Base-by-base conservation (phyloP, 371 early-diverging fungal genomes). In the Mucor saturninus region DNA sequence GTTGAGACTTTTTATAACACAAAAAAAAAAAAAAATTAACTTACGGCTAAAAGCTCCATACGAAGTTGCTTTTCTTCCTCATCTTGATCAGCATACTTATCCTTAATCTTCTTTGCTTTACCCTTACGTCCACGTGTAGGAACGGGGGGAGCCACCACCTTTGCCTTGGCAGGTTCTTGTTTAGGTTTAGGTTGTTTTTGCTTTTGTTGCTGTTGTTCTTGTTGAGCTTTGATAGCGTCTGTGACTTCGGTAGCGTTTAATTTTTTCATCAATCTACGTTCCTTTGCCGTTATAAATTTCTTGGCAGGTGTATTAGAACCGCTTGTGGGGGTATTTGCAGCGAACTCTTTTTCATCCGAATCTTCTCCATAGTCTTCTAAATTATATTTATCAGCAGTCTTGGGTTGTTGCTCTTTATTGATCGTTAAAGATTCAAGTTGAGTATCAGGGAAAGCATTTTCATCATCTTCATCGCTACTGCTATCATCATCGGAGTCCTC, bases 81-180 rank as follows among this genome's bases (percentile, higher is more conserved):
- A 61, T 95, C 95, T 76, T 96, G 96, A 71, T 96, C 96, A 5
- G 84, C 92, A 78, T 96, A 95, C 72, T 95, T 96, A 46, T 88
- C 88, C 77, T 95, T 95, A 45, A 93, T 86, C 80, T 95, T 96
- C 83, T 94, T 93, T 37, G 88, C 74, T 76, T 97, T 97, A 55
- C 90, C 88, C 54, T 86, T 86, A 62, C 94, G 93, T 30, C 97
- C 98, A 30, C 98, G 93, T 32, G 83, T 79, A 5, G 81, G 64
- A 13, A 80, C 65, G 67, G 81, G 68, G 45, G 78, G 69, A 21
- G 54, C 67, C 38, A 49, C 51, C 11, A 49, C 31, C 54, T 58
- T 50, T 55, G 53, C 50, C 50, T 71, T 55, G 28, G 28, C 64
- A 14, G 30, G 65, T 51, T 37, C 32, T 52, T 52, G 64, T 21